These are phyloP conservation scores for Saccharomycopsis phalli DNA, from an alignment of 1,139 yeast genomes.

Conservation along the genomic window DNA sequence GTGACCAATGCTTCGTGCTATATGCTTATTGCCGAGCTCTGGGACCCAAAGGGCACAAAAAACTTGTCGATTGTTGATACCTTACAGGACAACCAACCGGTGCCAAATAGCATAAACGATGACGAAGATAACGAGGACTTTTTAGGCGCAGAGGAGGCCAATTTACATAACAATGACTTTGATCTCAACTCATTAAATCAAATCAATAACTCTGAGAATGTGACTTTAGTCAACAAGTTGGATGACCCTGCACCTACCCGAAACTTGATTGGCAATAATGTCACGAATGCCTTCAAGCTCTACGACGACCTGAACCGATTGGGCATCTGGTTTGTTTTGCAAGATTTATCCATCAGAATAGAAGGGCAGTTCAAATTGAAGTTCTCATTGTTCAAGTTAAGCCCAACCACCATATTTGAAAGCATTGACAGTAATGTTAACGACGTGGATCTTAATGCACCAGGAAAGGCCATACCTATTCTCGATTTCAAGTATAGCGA, in stretches of 20 bases:
- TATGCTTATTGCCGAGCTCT: slow-evolving; percentile 21
- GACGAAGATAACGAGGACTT: slow-evolving; percentile 11
- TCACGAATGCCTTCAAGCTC: slow-evolving; percentile 33
- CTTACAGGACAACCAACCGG: slow-evolving; percentile 16
- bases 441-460: slow-evolving; percentile 15
- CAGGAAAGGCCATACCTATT: slow-evolving; percentile 26
- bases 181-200: slow-evolving; percentile 4
- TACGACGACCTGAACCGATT: slow-evolving; percentile 29
- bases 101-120: slow-evolving; percentile 8
- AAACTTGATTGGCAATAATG: slow-evolving; percentile 34
- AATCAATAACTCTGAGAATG: slow-evolving; percentile 14
- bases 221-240: slow-evolving; percentile 20
- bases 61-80: slow-evolving; percentile 20
- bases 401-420: slow-evolving; percentile 19
- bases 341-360: slow-evolving; percentile 35
- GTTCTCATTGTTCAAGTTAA: slow-evolving; percentile 30
- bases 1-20: slow-evolving; percentile 19
- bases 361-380: slow-evolving; percentile 36
- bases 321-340: slow-evolving; percentile 37
- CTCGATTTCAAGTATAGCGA: slow-evolving; percentile 29
- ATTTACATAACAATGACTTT: slow-evolving; percentile 21
- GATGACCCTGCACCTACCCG: slow-evolving; percentile 27
- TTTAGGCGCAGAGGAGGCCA: slow-evolving; percentile 21
- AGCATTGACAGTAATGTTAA: slow-evolving; percentile 7
- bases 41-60: slow-evolving; percentile 19